Evolutionary conservation across 2,329 filamentous ascomycete species (phyloP), one percentile per base, ranked within the genome.

Genomic region (Colletotrichum spaethianum): DNA sequence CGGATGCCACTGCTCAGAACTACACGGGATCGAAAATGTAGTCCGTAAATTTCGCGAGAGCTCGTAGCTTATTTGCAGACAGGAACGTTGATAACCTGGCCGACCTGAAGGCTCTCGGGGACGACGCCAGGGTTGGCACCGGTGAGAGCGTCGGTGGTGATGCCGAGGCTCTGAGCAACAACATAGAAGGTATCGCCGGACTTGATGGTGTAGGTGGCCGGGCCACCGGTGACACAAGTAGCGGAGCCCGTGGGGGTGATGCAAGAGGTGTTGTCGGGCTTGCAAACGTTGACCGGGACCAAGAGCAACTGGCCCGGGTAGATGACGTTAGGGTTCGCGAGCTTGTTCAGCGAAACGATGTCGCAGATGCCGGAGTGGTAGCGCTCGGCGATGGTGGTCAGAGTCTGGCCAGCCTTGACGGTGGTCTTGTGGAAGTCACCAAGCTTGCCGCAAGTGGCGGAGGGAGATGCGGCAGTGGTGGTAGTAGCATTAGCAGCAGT

Each of bases 121-220:
- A 12, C 26, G 28, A 66, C 63, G 8, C 44, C 62, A 12, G 62
- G 62, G 62, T 70, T 70, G 42, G 53, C 67, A 36, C 36, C 67
- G 20, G 23, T 60, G 52, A 70, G 52, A 1, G 67, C 55, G 20
- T 66, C 53, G 5, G 26, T 33, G 53, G 67, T 67, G 36, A 70
- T 67, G 6, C 53, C 94, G 77, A 97, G 96, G 20, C 91, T 92
- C 80, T 96, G 92, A 14, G 94, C 93, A 76, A 97, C 95, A 80
- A 94, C 91, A 6, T 92, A 94, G 79, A 97, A 83, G 11, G 89
- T 90, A 86, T 94, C 92, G 57, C 94, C 94, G 0, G 94, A 94
- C 84, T 93, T 93, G 79, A 96, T 93, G 78, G 88, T 92, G 80
- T 92, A 60, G 9, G 44, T 26, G 31, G 40, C 36, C 20, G 48